Evolutionary conservation across 2,329 filamentous ascomycete genomes (phyloP), one percentile per base, ranked within the genome.

Genomic region (Blastomyces emzantsi): DNA sequence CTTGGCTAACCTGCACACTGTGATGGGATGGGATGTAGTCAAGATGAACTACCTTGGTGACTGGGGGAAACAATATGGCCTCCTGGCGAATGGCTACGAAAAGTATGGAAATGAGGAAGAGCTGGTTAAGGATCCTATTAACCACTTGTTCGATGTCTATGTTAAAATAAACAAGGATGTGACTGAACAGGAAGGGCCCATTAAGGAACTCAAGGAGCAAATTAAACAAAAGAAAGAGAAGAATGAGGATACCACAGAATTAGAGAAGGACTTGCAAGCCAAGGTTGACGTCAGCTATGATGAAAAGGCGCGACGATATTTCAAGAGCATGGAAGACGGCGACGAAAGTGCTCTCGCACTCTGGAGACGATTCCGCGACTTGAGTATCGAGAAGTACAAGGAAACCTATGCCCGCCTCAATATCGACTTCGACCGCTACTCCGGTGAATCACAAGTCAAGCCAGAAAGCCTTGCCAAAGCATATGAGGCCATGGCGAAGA

Each of bases 1-100:
- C 74, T 75, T 87, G 36, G 78, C 83, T 17, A 87, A 87, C 70
- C 74, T 87, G 13, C 85, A 85, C 73, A 80, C 83, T 63, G 77
- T 81, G 51, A 81, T 83, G 67, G 85, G 85, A 62, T 87, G 84
- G 83, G 81, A 87, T 17, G 84, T 87, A 2, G 75, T 82, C 60
- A 81, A 83, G 65, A 83, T 87, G 81, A 87, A 88, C 76, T 87
- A 87, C 73, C 80, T 87, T 4, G 85, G 85, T 66, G 85, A 88
- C 70, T 88, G 85, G 85, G 85, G 85, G 61, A 87, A 87, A 78
- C 85, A 87, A 73, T 87, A 87, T 66, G 85, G 85, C 69, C 78
- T 88, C 43, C 75, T 87, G 60, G 85, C 83, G 11, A 82, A 86
- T 64, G 85, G 85, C 1, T 88, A 84, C 71, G 81, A 85, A 69